Conservation (phyloP, 768 basidiomycete species). For the Asterophora parasitica region DNA sequence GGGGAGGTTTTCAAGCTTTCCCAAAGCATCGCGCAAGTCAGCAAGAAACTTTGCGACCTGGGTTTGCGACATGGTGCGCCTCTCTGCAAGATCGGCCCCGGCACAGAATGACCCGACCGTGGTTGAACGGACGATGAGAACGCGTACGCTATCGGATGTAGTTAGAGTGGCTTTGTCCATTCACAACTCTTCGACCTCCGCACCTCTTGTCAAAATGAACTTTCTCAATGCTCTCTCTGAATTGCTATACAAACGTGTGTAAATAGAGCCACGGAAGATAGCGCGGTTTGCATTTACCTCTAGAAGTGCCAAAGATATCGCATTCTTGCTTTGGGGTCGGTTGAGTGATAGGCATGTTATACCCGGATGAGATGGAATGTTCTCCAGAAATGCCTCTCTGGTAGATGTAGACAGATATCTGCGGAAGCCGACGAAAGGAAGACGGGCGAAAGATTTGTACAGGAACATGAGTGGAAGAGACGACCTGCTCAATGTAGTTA, state of each 20-base stretch:
- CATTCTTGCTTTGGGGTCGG: conserved; percentile 80
- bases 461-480: conserved; percentile 4
- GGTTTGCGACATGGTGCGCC: conserved; percentile 71
- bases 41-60: conserved; percentile 77
- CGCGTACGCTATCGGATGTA: conserved; percentile 50
- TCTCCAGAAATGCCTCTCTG: conserved; percentile 46
- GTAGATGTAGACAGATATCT: conserved; percentile 13
- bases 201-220: conserved; percentile 67
- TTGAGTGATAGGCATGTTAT: conserved; percentile 75
- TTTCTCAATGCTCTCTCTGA: conserved; percentile 62
- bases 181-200: neutral
- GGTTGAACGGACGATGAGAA: conserved; percentile 80
- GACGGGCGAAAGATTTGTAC: conserved; percentile 1
- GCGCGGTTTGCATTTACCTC: conserved; percentile 36
- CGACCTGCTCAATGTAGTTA: neutral
- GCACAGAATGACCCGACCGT: conserved; percentile 82
- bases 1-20: conserved; percentile 73
- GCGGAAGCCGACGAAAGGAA: neutral
- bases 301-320: conserved; percentile 72
- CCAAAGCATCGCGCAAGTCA: conserved; percentile 66
- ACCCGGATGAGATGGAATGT: conserved; percentile 51
- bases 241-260: conserved; percentile 43
- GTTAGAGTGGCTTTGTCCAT: conserved; percentile 1
- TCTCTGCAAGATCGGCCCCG: conserved; percentile 84
- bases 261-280: neutral